A percentile compares a stretch with the other conserved stretches of the same genome.
phyloP scores from a whole-genome alignment of 306 rosid genomes.

The Canavalia ensiformis region DNA sequence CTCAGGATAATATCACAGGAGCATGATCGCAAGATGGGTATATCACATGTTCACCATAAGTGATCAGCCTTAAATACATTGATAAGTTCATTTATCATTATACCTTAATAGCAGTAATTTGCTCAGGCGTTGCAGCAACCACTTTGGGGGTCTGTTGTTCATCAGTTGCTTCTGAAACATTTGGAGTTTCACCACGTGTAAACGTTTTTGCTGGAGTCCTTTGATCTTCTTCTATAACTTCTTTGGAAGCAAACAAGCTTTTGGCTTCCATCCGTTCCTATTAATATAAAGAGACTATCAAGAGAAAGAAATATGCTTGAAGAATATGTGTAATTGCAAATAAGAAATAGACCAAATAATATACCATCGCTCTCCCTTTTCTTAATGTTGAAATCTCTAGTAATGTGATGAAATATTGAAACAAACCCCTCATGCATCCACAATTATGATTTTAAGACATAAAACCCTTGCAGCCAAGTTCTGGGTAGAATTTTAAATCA shows the following conservation, averaged over 20 bases:
- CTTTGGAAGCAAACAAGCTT: constrained; percentile 73
- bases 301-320: constrained; percentile 22
- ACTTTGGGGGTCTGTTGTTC: constrained; percentile 70
- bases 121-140: constrained; percentile 90
- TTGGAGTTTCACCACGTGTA: constrained; percentile 63
- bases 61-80: background rate
- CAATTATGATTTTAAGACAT: constrained; percentile 1
- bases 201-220: constrained; percentile 56
- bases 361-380: background rate
- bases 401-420: constrained; percentile 12
- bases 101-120: constrained; percentile 95
- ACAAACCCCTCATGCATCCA: background rate
- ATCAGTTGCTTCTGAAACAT: constrained; percentile 62
- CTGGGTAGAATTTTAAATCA: constrained; percentile 31
- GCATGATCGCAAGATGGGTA: background rate
- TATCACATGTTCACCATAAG: constrained; percentile 7
- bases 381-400: background rate
- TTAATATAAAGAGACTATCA: constrained; percentile 40
- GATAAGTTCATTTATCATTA: background rate
- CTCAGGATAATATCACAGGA: background rate
- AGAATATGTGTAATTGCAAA: background rate
- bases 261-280: constrained; percentile 93
- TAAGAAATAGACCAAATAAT: background rate
- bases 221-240: constrained; percentile 77
- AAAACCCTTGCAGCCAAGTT: background rate